These are phyloP conservation scores for Raddia guianensis DNA, from an alignment of 176 grass and related monocot genomes.

Conservation along the genomic window DNA sequence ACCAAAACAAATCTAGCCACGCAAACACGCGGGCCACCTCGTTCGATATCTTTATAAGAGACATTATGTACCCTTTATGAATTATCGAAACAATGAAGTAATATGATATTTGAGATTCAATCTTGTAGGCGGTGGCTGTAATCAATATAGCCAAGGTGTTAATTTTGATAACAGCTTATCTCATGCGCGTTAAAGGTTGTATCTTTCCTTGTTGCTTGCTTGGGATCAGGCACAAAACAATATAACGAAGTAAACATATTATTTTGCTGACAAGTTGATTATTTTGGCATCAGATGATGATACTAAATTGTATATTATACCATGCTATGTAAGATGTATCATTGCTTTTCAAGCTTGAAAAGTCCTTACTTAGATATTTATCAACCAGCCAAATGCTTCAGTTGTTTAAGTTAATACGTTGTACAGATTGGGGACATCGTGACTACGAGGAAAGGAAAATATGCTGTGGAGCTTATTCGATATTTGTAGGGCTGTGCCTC, in stretches of 20 bases:
- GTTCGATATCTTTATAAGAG: too few relatives aligned
- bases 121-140: too few relatives aligned
- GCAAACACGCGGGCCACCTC: too few relatives aligned
- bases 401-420: constrained; percentile 30
- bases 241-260: not conserved
- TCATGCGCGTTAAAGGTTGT: too few relatives aligned
- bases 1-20: too few relatives aligned
- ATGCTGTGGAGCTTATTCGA: constrained; percentile 73
- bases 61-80: too few relatives aligned
- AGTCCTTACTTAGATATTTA: not conserved
- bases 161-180: too few relatives aligned
- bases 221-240: too few relatives aligned
- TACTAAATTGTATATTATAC: constrained; percentile 18
- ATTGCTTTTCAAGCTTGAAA: constrained; percentile 15
- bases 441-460: constrained; percentile 86
- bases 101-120: too few relatives aligned
- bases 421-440: constrained; percentile 83
- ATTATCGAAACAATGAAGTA: too few relatives aligned
- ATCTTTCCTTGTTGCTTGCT: too few relatives aligned
- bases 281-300: constrained; percentile 18
- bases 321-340: constrained; percentile 30
- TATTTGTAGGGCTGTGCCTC: constrained; percentile 60
- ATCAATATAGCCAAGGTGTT: too few relatives aligned
- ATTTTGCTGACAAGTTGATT: constrained; percentile 19
- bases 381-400: not conserved